Conservation (phyloP, 768 basidiomycete species). For the Fomitopsis serialis region DNA sequence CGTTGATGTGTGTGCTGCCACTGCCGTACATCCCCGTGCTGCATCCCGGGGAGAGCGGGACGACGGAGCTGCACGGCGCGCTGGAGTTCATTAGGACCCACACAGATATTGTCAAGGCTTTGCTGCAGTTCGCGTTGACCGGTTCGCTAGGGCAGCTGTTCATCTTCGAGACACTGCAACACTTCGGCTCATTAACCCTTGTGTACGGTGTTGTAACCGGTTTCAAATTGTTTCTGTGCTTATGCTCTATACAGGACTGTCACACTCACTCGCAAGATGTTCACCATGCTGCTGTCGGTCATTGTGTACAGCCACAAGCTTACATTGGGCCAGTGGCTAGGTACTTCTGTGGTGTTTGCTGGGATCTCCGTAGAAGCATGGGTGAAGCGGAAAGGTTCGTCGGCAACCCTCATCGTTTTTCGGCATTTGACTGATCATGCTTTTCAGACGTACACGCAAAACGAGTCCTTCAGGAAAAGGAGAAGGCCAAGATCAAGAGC, state of each 20-base stretch:
- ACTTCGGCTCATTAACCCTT: constrained; percentile 85
- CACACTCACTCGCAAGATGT: constrained; percentile 93
- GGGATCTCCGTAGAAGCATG: constrained; percentile 93
- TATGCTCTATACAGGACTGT: constrained; percentile 56
- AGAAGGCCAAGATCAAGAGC: constrained; percentile 77
- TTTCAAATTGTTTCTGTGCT: constrained; percentile 7
- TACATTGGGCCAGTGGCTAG: constrained; percentile 83
- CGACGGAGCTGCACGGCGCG: constrained; percentile 62
- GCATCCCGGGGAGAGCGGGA: constrained; percentile 56
- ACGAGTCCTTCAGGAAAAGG: constrained; percentile 74
- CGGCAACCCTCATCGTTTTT: not conserved
- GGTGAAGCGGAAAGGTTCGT: constrained; percentile 80
- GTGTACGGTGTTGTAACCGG: constrained; percentile 55
- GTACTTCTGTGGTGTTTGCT: constrained; percentile 89
- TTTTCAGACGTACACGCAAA: constrained; percentile 72
- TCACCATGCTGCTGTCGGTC: constrained; percentile 96
- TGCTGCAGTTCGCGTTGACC: constrained; percentile 81
- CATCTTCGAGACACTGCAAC: constrained; percentile 93
- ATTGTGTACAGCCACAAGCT: constrained; percentile 86
- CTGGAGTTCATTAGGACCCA: constrained; percentile 73
- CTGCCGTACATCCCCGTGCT: constrained; percentile 80
- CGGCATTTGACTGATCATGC: constrained; percentile 5
- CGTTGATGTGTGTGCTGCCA: constrained; percentile 64
- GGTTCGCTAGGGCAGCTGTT: constrained; percentile 96
- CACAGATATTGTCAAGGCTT: constrained; percentile 65